Evolutionary conservation across 2,329 filamentous ascomycete genomes (phyloP), one percentile per base, ranked within the genome.

Genomic region (Fusarium xyrophilum): DNA sequence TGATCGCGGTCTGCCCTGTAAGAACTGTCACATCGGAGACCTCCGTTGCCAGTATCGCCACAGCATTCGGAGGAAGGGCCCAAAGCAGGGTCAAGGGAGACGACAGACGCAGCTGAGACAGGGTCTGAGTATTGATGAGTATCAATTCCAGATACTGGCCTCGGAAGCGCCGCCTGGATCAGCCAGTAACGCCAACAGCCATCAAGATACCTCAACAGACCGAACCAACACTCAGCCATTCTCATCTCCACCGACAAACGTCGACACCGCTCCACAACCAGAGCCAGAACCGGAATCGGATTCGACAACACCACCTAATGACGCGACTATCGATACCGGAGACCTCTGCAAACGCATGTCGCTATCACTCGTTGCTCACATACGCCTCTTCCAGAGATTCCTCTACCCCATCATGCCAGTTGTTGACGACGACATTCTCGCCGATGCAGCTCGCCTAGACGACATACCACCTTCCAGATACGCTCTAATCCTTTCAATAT

Each of bases 331-430:
- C 7, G 53, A 69, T 14, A 39, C 50, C 0, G 40, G 38, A 28
- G 56, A 48, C 42, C 46, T 70, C 28, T 73, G 58, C 48, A 69
- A 68, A 32, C 68, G 59, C 33, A 61, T 76, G 15, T 70, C 71
- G 4, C 39, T 57, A 1, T 72, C 70, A 4, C 66, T 77, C 10
- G 58, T 65, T 28, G 71, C 75, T 17, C 75, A 77, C 52, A 59
- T 77, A 32, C 70, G 67, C 12, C 68, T 74, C 36, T 77, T 77
- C 47, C 68, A 77, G n/a, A 68, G 68, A n/a, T 65, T 73, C n/a
- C 53, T 77, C 17, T 77, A 75, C 36, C 76, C 76, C 2, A 77
- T 77, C 8, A 76, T 77, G 75, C 76, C 76, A 19, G 74, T 75
- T 1, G 60, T 77, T 10, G 68, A 76, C 25, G 74, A 74, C 7